Conservation (phyloP, 2,329 filamentous ascomycete species). For the Sporothrix pallida region DNA sequence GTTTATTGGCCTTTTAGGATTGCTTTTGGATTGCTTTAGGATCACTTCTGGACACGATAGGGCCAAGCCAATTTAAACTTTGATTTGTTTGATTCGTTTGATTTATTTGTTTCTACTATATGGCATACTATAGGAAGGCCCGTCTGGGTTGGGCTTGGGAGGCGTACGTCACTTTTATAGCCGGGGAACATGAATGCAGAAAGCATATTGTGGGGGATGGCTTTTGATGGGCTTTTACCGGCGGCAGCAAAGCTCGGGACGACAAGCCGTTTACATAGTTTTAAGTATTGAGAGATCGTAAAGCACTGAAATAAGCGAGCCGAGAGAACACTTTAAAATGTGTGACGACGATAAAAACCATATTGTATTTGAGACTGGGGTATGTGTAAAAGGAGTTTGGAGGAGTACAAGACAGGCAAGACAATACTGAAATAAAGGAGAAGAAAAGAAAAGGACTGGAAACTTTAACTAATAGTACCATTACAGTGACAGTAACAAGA, state of each 20-base stretch:
- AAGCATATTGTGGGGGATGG: not conserved
- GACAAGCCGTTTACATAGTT: not conserved
- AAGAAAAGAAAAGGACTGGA: not conserved
- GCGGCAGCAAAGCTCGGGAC: not conserved
- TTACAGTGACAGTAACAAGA: not conserved
- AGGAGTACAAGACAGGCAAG: not conserved
- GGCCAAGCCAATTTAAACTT: not conserved
- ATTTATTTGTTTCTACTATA: not conserved
- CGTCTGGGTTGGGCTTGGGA: not conserved
- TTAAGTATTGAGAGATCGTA: too few species aligned
- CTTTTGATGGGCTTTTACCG: not conserved
- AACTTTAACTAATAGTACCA: not conserved
- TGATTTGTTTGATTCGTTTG: too few species aligned
- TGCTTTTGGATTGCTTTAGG: not conserved
- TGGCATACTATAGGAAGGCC: not conserved
- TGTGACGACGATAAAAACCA: not conserved
- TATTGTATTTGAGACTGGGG: conserved; percentile 12
- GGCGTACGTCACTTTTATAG: conserved; percentile 14
- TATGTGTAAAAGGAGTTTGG: conserved; percentile 3
- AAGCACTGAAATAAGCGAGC: not conserved
- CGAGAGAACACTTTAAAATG: not conserved
- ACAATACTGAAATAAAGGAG: not conserved
- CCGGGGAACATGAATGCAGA: not conserved
- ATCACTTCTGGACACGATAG: not conserved
- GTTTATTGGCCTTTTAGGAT: too few species aligned